These are phyloP conservation scores for Starmerella cellae DNA, from an alignment of 805 yeast genomes.

Conservation along the genomic window DNA sequence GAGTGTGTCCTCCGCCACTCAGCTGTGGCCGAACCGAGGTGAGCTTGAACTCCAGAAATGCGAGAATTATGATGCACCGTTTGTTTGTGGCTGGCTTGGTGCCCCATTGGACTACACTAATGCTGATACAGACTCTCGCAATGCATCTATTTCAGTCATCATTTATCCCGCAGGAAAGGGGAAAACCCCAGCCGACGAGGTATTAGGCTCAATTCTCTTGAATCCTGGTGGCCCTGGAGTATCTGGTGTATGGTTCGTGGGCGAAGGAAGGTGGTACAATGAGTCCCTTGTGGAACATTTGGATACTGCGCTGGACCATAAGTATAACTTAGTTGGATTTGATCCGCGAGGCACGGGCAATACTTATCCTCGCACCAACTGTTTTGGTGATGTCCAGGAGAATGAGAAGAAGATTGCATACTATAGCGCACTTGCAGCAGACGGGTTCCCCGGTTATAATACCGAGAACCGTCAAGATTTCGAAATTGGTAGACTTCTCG, in stretches of 20 bases:
- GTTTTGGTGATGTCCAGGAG: slow-evolving; percentile 6
- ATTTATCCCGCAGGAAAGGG: slow-evolving; percentile 12
- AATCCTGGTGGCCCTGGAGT: slow-evolving; percentile 24
- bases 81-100: slow-evolving; percentile 8
- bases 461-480: not conserved
- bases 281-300: slow-evolving; percentile 6
- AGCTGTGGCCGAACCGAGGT: not conserved
- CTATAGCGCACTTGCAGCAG: not conserved
- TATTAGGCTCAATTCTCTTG: slow-evolving; percentile 17
- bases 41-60: slow-evolving; percentile 4
- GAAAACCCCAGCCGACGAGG: slow-evolving; percentile 8
- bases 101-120: slow-evolving; percentile 13
- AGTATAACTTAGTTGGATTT: slow-evolving; percentile 19
- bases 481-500: slow-evolving; percentile 13
- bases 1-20: too few relatives aligned
- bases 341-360: slow-evolving; percentile 22
- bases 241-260: slow-evolving; percentile 14
- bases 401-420: not conserved
- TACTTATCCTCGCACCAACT: slow-evolving; percentile 15
- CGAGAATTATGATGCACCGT: not conserved
- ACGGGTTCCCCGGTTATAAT: slow-evolving; percentile 9
- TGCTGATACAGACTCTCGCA: slow-evolving; percentile 2
- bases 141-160: slow-evolving; percentile 12
- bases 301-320: slow-evolving; percentile 9
- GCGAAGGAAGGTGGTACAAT: not conserved